Evolutionary conservation across 2,329 filamentous ascomycete genomes (phyloP), one percentile per base, ranked within the genome.

Genomic region (Colletotrichum sp.): DNA sequence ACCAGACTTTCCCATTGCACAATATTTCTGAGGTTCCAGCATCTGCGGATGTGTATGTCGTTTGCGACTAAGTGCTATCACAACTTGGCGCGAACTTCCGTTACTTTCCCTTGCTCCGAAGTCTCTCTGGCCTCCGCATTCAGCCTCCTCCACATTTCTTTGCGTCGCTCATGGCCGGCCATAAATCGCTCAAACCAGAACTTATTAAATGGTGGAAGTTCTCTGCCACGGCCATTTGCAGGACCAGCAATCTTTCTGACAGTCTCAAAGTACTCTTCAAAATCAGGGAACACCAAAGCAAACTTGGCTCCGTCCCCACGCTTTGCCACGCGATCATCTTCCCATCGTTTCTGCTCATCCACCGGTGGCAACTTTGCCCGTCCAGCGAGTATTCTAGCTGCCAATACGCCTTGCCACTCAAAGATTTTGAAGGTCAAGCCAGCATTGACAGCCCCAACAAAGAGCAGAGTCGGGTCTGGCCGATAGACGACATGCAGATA

Each of bases 401-500:
- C 90, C 2, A 91, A 86, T 0, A 93, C 92, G 5, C 91, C 91
- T 79, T 94, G 92, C 90, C 91, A 94, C 82, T 94, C 92, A 71
- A 93, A 93, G 32, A 94, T 88, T 80, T 92, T 93, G 84, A 94
- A 94, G 0, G 92, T 94, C 24, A 94, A 82, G 0, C 90, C 90
- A 0, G 89, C 89, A 3, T 85, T 84, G 0, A 89, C 90, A 5
- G 91, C 92, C 21, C 91, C 91, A 3, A 93, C 85, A 78, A 93
- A 93, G 4, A 89, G 82, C 6, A 93, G 82, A 0, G 87, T 89
- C 0, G 90, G 89, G 75, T 93, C 91, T 18, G 86, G 78, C 24
- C 84, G 85, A 80, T 87, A 91, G 8, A 92, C 89, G 0, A 92
- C 83, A 78, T 93, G 91, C 78, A 91, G 89, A 76, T 91, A 93